These are phyloP conservation scores for Fragilaria crotonensis DNA, from an alignment of 108 stramenopile genomes.

Conservation along the genomic window DNA sequence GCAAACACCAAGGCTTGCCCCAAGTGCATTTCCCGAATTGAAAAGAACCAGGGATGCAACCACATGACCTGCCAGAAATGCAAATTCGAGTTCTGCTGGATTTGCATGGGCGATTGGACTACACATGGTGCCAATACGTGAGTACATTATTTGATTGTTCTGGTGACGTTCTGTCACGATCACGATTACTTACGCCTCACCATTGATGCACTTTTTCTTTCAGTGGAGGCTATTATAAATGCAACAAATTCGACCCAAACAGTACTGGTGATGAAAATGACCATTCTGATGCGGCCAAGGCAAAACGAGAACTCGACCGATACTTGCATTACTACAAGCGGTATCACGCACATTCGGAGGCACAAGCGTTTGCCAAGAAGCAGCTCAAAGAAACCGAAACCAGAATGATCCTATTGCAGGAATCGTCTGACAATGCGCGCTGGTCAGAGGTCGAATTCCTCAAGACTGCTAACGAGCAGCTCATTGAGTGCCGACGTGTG, in stretches of 20 bases:
- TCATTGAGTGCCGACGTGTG: slow-evolving; percentile 95
- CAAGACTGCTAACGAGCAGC: slow-evolving; percentile 91
- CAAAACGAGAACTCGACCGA: slow-evolving; percentile 91
- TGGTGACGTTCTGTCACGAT: background rate
- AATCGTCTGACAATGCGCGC: slow-evolving; percentile 60
- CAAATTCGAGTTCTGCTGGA: slow-evolving; percentile 98
- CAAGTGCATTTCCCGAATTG: slow-evolving; percentile 94
- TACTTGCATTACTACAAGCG: slow-evolving; percentile 99
- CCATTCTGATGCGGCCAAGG: slow-evolving; percentile 73
- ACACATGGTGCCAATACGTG: slow-evolving; percentile 92
- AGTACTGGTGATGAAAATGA: slow-evolving; percentile 24
- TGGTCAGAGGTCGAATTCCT: slow-evolving; percentile 99
- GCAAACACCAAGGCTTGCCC: slow-evolving; percentile 98
- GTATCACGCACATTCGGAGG: slow-evolving; percentile 88
- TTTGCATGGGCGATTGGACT: slow-evolving; percentile 93
- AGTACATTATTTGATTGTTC: background rate
- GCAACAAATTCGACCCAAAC: slow-evolving; percentile 84
- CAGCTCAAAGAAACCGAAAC: slow-evolving; percentile 82
- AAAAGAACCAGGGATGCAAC: slow-evolving; percentile 99
- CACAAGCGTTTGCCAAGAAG: slow-evolving; percentile 87
- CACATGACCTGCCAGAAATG: slow-evolving; percentile 90
- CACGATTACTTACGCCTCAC: background rate
- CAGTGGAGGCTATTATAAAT: slow-evolving; percentile 99
- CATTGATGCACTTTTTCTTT: no score
- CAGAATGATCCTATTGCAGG: slow-evolving; percentile 90